Conservation (phyloP, 768 basidiomycete species). For the Hebeloma cylindrosporum region DNA sequence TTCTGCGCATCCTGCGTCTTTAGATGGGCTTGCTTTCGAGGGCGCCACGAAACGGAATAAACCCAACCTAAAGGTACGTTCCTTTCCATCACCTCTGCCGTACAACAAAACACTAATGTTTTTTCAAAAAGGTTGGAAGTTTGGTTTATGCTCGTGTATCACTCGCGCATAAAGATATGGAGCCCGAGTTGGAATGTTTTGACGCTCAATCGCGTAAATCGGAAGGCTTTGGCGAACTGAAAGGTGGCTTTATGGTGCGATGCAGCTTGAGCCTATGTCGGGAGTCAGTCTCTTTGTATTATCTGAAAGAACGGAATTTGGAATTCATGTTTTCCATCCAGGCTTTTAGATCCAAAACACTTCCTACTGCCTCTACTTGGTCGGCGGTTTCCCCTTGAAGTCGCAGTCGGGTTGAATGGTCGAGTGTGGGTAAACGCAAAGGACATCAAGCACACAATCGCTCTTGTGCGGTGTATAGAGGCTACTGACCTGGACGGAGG, state of each 20-base stretch:
- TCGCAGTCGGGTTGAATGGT: constrained; percentile 89
- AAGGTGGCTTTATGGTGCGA: constrained; percentile 79
- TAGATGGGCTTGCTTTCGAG: constrained; percentile 94
- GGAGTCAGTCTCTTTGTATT: constrained; percentile 53
- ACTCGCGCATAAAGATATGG: constrained; percentile 95
- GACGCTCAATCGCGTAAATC: constrained; percentile 91
- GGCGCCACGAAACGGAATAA: constrained; percentile 93
- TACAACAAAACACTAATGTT: neutral
- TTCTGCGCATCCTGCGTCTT: constrained; percentile 75
- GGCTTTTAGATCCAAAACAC: constrained; percentile 77
- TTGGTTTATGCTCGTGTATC: constrained; percentile 92
- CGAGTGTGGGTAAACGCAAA: constrained; percentile 86
- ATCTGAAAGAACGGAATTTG: neutral
- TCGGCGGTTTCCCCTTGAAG: constrained; percentile 80
- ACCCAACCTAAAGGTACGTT: constrained; percentile 83
- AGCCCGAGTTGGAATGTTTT: constrained; percentile 96
- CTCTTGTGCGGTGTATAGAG: constrained; percentile 76
- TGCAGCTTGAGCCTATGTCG: constrained; percentile 87
- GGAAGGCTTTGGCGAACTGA: constrained; percentile 92
- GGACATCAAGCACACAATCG: constrained; percentile 72
- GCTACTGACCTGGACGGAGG: constrained; percentile 75
- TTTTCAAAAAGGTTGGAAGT: constrained; percentile 68
- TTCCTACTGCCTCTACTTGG: constrained; percentile 84
- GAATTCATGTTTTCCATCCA: constrained; percentile 30
- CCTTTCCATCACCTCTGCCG: neutral